Base-by-base conservation (phyloP, 192 early-diverging fungal genomes). In the Coemansia biformis region DNA sequence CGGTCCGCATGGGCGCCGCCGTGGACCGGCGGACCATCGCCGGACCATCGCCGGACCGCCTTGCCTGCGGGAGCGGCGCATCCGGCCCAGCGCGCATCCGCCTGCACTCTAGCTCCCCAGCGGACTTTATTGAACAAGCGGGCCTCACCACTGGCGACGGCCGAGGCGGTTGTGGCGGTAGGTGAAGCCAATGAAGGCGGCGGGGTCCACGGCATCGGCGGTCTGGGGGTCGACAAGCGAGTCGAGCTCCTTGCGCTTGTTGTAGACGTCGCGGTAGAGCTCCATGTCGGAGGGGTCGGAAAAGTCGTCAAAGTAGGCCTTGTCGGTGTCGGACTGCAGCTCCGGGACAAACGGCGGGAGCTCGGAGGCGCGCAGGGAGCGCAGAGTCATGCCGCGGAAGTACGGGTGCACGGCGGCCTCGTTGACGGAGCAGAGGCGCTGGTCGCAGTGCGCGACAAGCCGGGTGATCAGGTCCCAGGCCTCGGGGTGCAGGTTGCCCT, bases 171-270 rank as follows among this genome's bases (percentile, higher is more conserved):
- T 75, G 45, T 78, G 78, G 22, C 78, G 63, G 43, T 77, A 93
- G 2, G 86, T 90, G 51, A 93, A 93, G 13, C 89, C 89, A 18
- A 86, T 68, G 62, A 93, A 93, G 21, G 90, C 88, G 28, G 86
- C 86, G 45, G 86, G 85, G 64, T 90, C 85, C 1, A 84, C 77
- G 8, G 76, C 79, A 26, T 82, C 70, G 41, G 51, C 45, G 5
- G 22, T 30, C 18, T 52, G 51, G 34, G 10, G 17, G 37, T 58
- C 59, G 9, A 63, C 58, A 3, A 65, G 63, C 61, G 43, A 54
- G 54, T 60, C 72, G 38, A 69, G 56, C 49, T 52, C 73, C 67
- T 60, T 65, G 51, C 59, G 56, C 55, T 66, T 79, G 68, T 59
- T 73, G 75, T 65, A 76, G 58, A 82, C 78, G 37, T 79, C 81